Base-by-base conservation (phyloP, 495 filamentous ascomycete species). In the Podospora pseudocomata region DNA sequence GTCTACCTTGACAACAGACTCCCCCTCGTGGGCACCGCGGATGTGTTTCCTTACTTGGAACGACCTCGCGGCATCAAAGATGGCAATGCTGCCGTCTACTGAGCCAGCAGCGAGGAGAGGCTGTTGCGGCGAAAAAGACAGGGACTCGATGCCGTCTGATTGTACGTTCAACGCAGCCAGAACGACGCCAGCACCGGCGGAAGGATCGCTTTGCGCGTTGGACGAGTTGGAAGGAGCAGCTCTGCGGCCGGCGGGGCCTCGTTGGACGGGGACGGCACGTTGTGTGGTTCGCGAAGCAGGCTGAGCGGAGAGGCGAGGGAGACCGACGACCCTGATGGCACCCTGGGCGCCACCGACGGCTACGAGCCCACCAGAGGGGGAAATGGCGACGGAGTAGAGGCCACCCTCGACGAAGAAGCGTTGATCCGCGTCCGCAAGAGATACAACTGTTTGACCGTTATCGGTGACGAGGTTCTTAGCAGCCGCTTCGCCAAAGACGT, bases 351-450 rank as follows among this genome's bases (percentile, higher is more conserved):
- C 96, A 62, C 95, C 96, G 1, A 91, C 92, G 0, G 91, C 96
- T 4, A 91, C 87, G 72, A 96, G 89, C 0, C 88, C 82, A 28
- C 91, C 91, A 19, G 83, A 84, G 0, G 96, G 94, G 5, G 92
- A 86, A 62, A 97, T 80, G 30, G 91, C 92, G 62, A 97, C 86
- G 13, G 89, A 91, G 83, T 90, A 98, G 4, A 98, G 81, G 2
- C 96, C 96, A 23, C 93, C 96, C 53, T 97, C 93, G 49, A 99
- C 89, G 2, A 86, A 87, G 77, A 98, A 99, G 20, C 95, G 87
- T 78, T 96, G 91, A 76, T 99, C 96, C 58, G 85, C 83, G 0
- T 84, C 82, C 20, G 91, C 97, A n/a, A 97, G 83, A 0, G 88
- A 90, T 4, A 99, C 90, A 19, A 97, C 86, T 57, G 90, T 92